Base-by-base conservation (phyloP, 495 filamentous ascomycete species). In the Tuber microsphaerosporum region DNA sequence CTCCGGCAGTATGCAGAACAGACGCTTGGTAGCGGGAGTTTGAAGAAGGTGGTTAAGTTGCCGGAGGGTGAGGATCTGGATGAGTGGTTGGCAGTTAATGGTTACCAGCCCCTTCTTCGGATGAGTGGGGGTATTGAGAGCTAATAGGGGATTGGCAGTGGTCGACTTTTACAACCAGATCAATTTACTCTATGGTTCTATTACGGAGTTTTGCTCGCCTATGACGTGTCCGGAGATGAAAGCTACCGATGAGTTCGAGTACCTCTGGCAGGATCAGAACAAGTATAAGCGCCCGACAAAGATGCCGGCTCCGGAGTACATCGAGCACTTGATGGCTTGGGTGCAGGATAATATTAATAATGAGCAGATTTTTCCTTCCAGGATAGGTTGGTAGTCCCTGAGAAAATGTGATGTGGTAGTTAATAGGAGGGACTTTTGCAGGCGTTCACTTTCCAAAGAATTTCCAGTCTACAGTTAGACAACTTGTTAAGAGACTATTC, bases 91-190 rank as follows among this genome's bases (percentile, higher is more conserved):
- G 95, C 95, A 39, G 96, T 98, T 71, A 97, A 99, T 84, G 89
- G 94, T 97, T 85, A 72, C 88, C 70, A 26, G 69, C 34, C 41
- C n/a, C 79, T 82, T 72, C 81, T 76, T 37, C 31, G 6, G 3
- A 31, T 26, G n/a, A 61, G 56, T 34, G 56, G 56, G 56, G 56
- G 73, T 77, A 43, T 76, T 70, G 31, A 20, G 42, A 45, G 71
- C 78, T 80, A 61, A 80, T 26, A 75, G 41, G 44, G 42, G 48
- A 44, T 61, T 70, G 69, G 26, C 79, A 97, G 94, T 99, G 82
- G 95, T 99, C 86, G 95, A 99, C 84, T 99, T 99, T 85, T 99
- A 98, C 89, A 99, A 98, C 86, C 95, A 99, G 84, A 95, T 98
- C 84, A 99, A 99, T 85, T 90, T 99, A 41, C 91, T 99, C 73